Conservation (phyloP, 495 filamentous ascomycete genomes). For the Barbatosphaeria neglecta region DNA sequence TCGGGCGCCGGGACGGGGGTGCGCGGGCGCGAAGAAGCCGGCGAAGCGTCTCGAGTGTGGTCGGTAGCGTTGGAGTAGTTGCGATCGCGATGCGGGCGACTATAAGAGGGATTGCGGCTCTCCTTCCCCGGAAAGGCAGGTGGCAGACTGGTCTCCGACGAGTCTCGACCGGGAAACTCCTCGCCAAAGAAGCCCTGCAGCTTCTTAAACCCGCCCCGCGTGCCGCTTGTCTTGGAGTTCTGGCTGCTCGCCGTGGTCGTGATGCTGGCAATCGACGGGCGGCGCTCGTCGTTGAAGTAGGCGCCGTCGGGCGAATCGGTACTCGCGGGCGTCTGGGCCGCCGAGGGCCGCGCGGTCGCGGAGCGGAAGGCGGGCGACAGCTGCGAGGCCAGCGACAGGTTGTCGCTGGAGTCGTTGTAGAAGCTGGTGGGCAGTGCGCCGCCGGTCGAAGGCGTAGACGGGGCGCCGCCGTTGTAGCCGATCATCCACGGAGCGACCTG, state of each 20-base stretch:
- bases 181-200: conserved; percentile 82
- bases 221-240: conserved; percentile 70
- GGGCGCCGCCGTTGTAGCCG: conserved; percentile 13
- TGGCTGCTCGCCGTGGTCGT: conserved; percentile 79
- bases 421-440: conserved; percentile 34
- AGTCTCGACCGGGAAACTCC: conserved; percentile 58
- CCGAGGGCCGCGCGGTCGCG: conserved; percentile 41
- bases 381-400: conserved; percentile 44
- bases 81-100: conserved; percentile 48
- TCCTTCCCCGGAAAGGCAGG: conserved; percentile 38
- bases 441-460: conserved; percentile 16
- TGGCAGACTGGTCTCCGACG: conserved; percentile 61
- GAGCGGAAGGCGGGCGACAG: conserved; percentile 58
- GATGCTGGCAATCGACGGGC: conserved; percentile 81
- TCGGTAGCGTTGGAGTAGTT: conserved; percentile 64
- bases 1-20: conserved; percentile 86
- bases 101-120: conserved; percentile 44
- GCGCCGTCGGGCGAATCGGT: conserved; percentile 59
- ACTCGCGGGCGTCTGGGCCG: conserved; percentile 30
- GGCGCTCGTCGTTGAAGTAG: conserved; percentile 60
- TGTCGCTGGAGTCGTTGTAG: conserved; percentile 57
- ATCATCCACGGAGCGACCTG: conserved; percentile 39
- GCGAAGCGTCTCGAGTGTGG: conserved; percentile 51
- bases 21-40: conserved; percentile 57
- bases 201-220: conserved; percentile 55